phyloP scores from a whole-genome alignment of 768 basidiomycete genomes.

The Fibroporia radiculosa region DNA sequence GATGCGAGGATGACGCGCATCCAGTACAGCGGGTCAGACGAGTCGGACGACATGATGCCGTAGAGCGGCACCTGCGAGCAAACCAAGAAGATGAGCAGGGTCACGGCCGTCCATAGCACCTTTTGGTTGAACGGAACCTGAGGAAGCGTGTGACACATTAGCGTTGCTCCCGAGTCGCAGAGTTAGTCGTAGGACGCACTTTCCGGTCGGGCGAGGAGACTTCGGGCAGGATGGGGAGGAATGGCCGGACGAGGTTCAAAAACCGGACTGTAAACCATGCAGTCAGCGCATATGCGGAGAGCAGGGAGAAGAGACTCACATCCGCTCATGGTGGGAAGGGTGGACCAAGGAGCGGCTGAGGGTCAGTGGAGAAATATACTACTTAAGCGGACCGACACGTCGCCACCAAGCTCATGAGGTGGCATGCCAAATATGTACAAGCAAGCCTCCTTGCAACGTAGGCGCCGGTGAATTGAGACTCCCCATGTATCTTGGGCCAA shows the following conservation, averaged over 20 bases:
- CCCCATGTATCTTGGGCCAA: no score
- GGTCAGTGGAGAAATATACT: conserved; percentile 5
- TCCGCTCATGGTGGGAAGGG: conserved; percentile 56
- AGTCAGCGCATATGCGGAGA: neutral
- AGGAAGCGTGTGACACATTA: conserved; percentile 4
- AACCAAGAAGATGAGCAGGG: conserved; percentile 98
- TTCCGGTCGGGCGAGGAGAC: conserved; percentile 98
- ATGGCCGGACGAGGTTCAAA: conserved; percentile 95
- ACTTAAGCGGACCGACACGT: conserved; percentile 11
- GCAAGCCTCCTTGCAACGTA: no score
- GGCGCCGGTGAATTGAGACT: no score
- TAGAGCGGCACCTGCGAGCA: conserved; percentile 99
- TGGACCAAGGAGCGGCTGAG: conserved; percentile 20
- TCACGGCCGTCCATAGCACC: conserved; percentile 97
- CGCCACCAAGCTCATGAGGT: conserved; percentile 18
- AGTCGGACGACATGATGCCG: conserved; percentile 99
- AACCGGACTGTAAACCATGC: conserved; percentile 68
- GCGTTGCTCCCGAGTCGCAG: neutral
- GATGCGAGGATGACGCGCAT: conserved; percentile 99
- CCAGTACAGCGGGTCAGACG: conserved; percentile 98
- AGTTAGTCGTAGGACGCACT: conserved; percentile 35
- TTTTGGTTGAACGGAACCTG: conserved; percentile 99
- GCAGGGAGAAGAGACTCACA: conserved; percentile 25
- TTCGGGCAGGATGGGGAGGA: conserved; percentile 94
- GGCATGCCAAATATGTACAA: conserved; percentile 18